Evolutionary conservation across 768 basidiomycete species (phyloP).

Genomic region (Clavulina sp.): DNA sequence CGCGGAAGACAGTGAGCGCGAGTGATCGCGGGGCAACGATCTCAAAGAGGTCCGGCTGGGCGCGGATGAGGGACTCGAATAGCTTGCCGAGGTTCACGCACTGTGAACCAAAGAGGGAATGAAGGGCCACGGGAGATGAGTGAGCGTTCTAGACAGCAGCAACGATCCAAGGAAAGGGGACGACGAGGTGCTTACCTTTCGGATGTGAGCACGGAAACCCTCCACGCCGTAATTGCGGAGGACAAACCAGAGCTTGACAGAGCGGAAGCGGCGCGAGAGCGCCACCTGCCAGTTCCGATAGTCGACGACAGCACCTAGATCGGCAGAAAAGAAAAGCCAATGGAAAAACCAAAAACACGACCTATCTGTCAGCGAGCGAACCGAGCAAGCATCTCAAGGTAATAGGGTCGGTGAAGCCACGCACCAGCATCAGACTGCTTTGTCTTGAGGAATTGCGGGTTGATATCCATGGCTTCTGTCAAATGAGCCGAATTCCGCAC

Average conservation of each 20-base stretch:
- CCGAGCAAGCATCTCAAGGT: no score
- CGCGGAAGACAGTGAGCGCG: slow-evolving; percentile 60
- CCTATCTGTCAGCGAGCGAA: no score
- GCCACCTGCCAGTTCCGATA: slow-evolving; percentile 22
- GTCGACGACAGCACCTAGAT: slow-evolving; percentile 17
- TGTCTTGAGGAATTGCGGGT: slow-evolving; percentile 66
- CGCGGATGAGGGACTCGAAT: slow-evolving; percentile 38
- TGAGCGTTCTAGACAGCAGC: slow-evolving; percentile 4
- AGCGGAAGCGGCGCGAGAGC: slow-evolving; percentile 17
- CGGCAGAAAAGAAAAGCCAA: no score
- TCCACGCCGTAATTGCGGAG: slow-evolving; percentile 18
- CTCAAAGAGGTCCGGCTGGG: slow-evolving; percentile 37
- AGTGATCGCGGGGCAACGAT: slow-evolving; percentile 57
- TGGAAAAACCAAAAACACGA: no score
- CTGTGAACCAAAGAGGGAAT: no score
- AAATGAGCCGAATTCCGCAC: slow-evolving; percentile 55
- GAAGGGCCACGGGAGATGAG: no score
- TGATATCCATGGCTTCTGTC: slow-evolving; percentile 70
- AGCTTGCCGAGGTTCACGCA: slow-evolving; percentile 41
- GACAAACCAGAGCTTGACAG: slow-evolving; percentile 22
- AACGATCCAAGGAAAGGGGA: background rate
- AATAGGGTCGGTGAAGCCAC: background rate
- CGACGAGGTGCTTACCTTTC: slow-evolving; percentile 12
- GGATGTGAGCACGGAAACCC: slow-evolving; percentile 19
- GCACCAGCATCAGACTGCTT: slow-evolving; percentile 30